Percentiles rank a stretch among this genome's conserved stretches.
Evolutionary conservation across 805 yeast species (phyloP).

Genomic region (Ogataea paradorogensis): DNA sequence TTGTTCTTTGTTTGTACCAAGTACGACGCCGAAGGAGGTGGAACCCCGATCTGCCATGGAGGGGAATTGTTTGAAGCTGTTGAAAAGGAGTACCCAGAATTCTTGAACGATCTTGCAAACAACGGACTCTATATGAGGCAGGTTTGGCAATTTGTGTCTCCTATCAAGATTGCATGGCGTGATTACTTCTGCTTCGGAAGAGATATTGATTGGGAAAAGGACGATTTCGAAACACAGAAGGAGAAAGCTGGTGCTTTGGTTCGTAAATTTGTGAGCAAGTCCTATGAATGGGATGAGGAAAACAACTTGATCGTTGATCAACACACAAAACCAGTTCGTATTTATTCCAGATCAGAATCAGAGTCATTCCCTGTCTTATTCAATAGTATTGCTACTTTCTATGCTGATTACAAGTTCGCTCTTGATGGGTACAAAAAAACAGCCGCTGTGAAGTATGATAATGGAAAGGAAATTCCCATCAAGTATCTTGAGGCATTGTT

Average conservation of each 20-base stretch:
- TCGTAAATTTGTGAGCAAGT: slow-evolving; percentile 23
- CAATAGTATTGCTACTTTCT: slow-evolving; percentile 28
- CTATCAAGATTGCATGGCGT: slow-evolving; percentile 27
- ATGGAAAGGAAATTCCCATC: slow-evolving; percentile 19
- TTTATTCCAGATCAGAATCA: slow-evolving; percentile 19
- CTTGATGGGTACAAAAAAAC: slow-evolving; percentile 8
- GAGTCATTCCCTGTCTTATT: slow-evolving; percentile 24
- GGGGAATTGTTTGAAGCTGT: slow-evolving; percentile 30
- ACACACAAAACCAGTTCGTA: slow-evolving; percentile 24
- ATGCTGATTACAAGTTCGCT: slow-evolving; percentile 13
- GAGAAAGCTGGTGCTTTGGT: slow-evolving; percentile 27
- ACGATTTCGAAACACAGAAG: slow-evolving; percentile 27
- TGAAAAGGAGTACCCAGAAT: slow-evolving; percentile 21
- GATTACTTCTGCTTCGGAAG: slow-evolving; percentile 34
- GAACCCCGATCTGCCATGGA: slow-evolving; percentile 35
- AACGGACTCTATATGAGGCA: slow-evolving; percentile 30
- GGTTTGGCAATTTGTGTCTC: slow-evolving; percentile 26
- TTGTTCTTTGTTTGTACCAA: slow-evolving; percentile 26
- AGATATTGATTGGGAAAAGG: slow-evolving; percentile 22
- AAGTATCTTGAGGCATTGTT: slow-evolving; percentile 21
- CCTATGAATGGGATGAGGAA: slow-evolving; percentile 28
- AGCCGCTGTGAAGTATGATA: slow-evolving; percentile 20
- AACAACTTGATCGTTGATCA: slow-evolving; percentile 31
- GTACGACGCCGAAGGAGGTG: slow-evolving; percentile 30
- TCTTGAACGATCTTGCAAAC: slow-evolving; percentile 21